phyloP scores from a whole-genome alignment of 257 asterid species.

The Ophiorrhiza pumila region DNA sequence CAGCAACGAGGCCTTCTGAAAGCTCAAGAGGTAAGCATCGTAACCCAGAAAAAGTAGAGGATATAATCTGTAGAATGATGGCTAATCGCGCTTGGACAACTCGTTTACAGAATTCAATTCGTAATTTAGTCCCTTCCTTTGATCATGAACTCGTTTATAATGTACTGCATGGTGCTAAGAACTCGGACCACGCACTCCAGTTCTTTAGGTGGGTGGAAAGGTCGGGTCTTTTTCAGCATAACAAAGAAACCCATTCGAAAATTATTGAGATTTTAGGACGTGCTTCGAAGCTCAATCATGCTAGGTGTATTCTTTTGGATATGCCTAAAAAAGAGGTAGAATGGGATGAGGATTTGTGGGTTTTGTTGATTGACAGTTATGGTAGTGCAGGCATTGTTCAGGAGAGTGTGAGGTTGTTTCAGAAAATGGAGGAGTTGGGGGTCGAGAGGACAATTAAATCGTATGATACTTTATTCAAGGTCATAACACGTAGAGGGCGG shows the following conservation, averaged over 20 bases:
- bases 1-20: conserved; percentile 18
- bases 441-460: conserved; percentile 60
- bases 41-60: conserved; percentile 59
- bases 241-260: conserved; percentile 64
- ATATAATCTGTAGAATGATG: conserved; percentile 79
- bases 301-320: conserved; percentile 79
- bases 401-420: conserved; percentile 86
- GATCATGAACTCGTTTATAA: conserved; percentile 76
- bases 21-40: conserved; percentile 39
- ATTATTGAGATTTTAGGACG: conserved; percentile 74
- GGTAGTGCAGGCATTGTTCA: conserved; percentile 86
- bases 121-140: conserved; percentile 60
- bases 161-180: conserved; percentile 63
- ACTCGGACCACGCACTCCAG: conserved; percentile 85
- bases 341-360: conserved; percentile 97
- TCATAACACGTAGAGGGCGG: conserved; percentile 72
- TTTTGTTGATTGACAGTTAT: conserved; percentile 69
- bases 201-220: conserved; percentile 95
- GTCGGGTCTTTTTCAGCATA: conserved; percentile 57
- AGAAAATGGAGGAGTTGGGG: conserved; percentile 77
- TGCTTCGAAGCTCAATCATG: conserved; percentile 75
- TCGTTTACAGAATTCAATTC: conserved; percentile 82
- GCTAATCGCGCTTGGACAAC: conserved; percentile 85
- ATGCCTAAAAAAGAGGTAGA: conserved; percentile 77
- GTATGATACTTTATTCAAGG: conserved; percentile 69